These are phyloP conservation scores for Fusarium redolens DNA, from an alignment of 2,329 filamentous ascomycete species.

Conservation along the genomic window DNA sequence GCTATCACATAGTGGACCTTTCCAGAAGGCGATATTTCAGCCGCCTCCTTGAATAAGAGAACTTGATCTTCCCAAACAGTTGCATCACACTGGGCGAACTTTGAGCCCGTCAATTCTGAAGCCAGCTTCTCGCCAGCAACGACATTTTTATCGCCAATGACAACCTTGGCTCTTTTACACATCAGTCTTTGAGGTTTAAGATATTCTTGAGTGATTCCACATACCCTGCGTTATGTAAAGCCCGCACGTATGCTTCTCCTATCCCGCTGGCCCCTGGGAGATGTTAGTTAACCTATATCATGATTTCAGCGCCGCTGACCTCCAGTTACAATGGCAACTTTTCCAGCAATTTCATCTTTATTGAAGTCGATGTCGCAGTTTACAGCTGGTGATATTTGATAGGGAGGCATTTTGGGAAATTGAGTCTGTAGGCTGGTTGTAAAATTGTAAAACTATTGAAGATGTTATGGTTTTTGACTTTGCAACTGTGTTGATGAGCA, in stretches of 20 bases:
- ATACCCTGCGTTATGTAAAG: neutral
- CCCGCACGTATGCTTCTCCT: constrained; percentile 1
- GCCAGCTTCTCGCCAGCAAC: neutral
- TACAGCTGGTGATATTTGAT: accelerated
- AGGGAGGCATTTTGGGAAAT: neutral
- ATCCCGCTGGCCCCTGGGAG: neutral
- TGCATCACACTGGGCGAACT: neutral
- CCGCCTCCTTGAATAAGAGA: neutral
- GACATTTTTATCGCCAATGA: neutral
- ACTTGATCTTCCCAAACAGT: neutral
- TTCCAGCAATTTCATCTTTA: neutral
- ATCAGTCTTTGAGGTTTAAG: neutral
- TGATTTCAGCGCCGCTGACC: neutral
- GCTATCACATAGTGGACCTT: neutral
- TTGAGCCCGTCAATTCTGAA: accelerated
- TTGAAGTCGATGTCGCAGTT: neutral
- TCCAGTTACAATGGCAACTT: neutral
- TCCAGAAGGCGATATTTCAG: neutral
- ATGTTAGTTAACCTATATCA: neutral
- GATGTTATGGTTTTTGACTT: too few species aligned
- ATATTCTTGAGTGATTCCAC: too few species aligned
- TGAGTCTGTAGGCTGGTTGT: too few species aligned
- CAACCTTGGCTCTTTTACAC: neutral
- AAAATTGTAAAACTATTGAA: too few species aligned
- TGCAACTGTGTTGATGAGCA: accelerated